phyloP scores from a whole-genome alignment of 371 early-diverging fungal species.

The Basidiobolus heterosporus region DNA sequence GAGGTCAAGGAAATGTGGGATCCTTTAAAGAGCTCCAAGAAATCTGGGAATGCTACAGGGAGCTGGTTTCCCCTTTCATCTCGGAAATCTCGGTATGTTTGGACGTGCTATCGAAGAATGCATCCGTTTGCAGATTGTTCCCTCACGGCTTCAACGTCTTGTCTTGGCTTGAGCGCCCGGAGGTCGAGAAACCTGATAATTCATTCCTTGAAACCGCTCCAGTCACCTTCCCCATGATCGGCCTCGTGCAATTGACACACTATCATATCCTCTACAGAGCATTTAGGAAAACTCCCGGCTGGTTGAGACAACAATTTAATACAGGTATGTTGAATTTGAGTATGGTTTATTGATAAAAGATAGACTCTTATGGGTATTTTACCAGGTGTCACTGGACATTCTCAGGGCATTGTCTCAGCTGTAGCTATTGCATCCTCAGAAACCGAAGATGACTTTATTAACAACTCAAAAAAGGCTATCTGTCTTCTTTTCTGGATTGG shows the following conservation, averaged over 20 bases:
- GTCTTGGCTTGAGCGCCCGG: conserved; percentile 73
- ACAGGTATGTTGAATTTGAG: too few species aligned
- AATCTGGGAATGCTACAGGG: conserved; percentile 63
- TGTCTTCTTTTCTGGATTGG: conserved; percentile 83
- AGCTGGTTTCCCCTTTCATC: conserved; percentile 61
- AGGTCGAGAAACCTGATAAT: conserved; percentile 55
- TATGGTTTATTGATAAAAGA: too few species aligned
- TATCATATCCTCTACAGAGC: conserved; percentile 66
- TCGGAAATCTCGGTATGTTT: conserved; percentile 56
- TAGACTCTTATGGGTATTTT: not conserved
- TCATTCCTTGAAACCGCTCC: conserved; percentile 69
- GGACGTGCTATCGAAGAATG: conserved; percentile 47
- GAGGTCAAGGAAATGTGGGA: conserved; percentile 91
- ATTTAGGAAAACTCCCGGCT: conserved; percentile 21
- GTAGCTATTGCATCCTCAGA: conserved; percentile 74
- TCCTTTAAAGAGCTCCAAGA: conserved; percentile 83
- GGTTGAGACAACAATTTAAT: conserved; percentile 19
- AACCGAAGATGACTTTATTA: conserved; percentile 63
- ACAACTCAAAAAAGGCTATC: conserved; percentile 72
- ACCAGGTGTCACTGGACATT: conserved; percentile 78
- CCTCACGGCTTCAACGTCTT: conserved; percentile 74
- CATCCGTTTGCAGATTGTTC: conserved; percentile 50
- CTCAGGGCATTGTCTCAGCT: conserved; percentile 84
- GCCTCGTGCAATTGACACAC: conserved; percentile 67
- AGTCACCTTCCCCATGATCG: conserved; percentile 79